phyloP scores from a whole-genome alignment of 2,329 filamentous ascomycete genomes.

The Nemania diffusa region DNA sequence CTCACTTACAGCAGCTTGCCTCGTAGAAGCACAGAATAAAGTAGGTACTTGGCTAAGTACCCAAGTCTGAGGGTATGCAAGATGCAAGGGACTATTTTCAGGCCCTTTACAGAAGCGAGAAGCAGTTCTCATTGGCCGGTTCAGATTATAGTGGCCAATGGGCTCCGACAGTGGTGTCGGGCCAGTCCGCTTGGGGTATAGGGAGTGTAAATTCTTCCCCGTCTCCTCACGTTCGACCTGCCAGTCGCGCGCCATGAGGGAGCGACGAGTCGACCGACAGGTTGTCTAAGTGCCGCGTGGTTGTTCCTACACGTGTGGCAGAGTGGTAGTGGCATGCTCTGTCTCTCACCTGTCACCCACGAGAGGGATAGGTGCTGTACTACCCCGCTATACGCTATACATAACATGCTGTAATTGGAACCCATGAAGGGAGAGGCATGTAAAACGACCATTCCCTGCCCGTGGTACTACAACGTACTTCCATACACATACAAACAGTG shows the following conservation, averaged over 20 bases:
- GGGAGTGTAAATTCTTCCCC: neutral
- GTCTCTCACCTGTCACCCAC: neutral
- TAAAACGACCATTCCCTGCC: neutral
- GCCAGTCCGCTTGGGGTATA: neutral
- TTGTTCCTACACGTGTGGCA: neutral
- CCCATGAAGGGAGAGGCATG: neutral
- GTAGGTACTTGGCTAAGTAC: neutral
- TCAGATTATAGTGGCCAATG: conserved; percentile 22
- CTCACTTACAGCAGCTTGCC: conserved; percentile 19
- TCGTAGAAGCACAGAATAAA: too few species aligned
- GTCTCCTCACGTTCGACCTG: neutral
- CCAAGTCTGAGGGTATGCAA: conserved; percentile 15
- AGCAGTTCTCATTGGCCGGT: conserved; percentile 26
- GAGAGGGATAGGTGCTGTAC: neutral
- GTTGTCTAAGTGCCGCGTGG: neutral
- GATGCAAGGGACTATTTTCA: conserved; percentile 41
- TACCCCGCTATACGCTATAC: conserved; percentile 1
- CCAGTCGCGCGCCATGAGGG: neutral
- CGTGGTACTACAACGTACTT: neutral
- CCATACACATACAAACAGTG: neutral
- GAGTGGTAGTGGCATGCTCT: neutral
- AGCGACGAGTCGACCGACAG: neutral
- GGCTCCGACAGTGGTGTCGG: neutral
- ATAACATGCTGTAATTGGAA: too few species aligned
- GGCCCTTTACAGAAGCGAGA: conserved; percentile 38